These are phyloP conservation scores for Amphicarpaea edgeworthii DNA, from an alignment of 306 rosid species.

Conservation along the genomic window DNA sequence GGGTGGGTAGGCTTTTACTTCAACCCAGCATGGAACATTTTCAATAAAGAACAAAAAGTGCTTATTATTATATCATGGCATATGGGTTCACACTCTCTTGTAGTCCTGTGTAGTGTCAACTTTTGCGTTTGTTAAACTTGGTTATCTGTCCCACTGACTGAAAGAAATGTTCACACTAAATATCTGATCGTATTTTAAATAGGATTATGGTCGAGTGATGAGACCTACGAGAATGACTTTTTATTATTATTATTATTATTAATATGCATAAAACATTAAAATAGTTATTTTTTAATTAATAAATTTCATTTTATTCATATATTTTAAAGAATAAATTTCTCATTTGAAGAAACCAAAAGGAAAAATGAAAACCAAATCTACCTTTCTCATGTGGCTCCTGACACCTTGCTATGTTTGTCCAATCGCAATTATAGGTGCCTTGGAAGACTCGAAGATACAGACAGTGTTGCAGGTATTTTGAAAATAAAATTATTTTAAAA, in stretches of 20 bases:
- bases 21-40: not conserved
- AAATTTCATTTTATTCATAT: no score
- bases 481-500: not conserved
- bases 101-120: not conserved
- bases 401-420: not conserved
- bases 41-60: constrained; percentile 25
- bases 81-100: not conserved
- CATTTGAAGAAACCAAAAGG: no score
- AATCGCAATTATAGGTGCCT: not conserved
- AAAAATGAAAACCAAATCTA: not conserved
- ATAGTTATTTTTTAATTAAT: no score
- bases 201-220: no score
- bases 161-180: no score
- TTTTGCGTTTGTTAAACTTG: not conserved
- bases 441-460: not conserved
- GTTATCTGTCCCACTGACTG: not conserved
- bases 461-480: not conserved
- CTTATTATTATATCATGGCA: not conserved
- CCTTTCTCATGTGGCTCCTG: not conserved
- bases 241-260: no score
- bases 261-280: no score
- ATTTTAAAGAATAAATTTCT: no score
- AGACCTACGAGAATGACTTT: no score
- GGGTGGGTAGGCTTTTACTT: not conserved
- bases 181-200: no score